Evolutionary conservation across 768 basidiomycete genomes (phyloP).

Genomic region (Daedalea quercina): DNA sequence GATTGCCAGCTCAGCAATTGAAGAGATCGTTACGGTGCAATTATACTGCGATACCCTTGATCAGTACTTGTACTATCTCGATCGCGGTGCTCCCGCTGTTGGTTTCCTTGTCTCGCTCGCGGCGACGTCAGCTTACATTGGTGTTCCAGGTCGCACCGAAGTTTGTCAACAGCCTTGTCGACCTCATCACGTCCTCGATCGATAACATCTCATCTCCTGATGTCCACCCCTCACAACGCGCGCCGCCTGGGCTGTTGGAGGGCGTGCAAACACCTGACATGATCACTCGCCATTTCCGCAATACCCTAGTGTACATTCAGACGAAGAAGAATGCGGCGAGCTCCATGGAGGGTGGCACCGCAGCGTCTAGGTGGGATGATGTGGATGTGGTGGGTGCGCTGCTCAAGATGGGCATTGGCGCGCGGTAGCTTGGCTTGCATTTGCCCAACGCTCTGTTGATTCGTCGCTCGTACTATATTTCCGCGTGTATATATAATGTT

Average conservation of each 20-base stretch:
- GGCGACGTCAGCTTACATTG: background rate
- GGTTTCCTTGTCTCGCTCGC: slow-evolving; percentile 19
- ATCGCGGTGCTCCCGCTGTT: slow-evolving; percentile 88
- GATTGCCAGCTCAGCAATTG: slow-evolving; percentile 93
- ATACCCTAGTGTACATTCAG: slow-evolving; percentile 81
- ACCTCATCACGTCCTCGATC: slow-evolving; percentile 90
- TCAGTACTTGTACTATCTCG: slow-evolving; percentile 93
- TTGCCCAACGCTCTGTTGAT: background rate
- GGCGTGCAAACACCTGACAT: slow-evolving; percentile 90
- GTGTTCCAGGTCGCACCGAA: slow-evolving; percentile 78
- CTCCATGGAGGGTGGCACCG: slow-evolving; percentile 27
- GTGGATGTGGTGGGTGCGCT: slow-evolving; percentile 86
- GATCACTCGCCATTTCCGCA: slow-evolving; percentile 90
- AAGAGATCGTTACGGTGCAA: slow-evolving; percentile 95
- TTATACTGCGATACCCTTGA: slow-evolving; percentile 95
- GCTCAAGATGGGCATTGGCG: slow-evolving; percentile 76
- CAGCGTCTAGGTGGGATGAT: slow-evolving; percentile 61
- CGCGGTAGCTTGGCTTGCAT: background rate
- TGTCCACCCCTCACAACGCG: slow-evolving; percentile 82
- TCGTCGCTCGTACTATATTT: background rate
- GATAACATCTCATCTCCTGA: slow-evolving; percentile 86
- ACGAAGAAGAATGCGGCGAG: slow-evolving; percentile 60
- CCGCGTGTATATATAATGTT: slow-evolving; percentile 4
- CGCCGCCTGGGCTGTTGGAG: slow-evolving; percentile 85
- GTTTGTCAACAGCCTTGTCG: slow-evolving; percentile 94